Evolutionary conservation across 345 rosid species (phyloP).

Genomic region (Erysimum cheiranthoides): DNA sequence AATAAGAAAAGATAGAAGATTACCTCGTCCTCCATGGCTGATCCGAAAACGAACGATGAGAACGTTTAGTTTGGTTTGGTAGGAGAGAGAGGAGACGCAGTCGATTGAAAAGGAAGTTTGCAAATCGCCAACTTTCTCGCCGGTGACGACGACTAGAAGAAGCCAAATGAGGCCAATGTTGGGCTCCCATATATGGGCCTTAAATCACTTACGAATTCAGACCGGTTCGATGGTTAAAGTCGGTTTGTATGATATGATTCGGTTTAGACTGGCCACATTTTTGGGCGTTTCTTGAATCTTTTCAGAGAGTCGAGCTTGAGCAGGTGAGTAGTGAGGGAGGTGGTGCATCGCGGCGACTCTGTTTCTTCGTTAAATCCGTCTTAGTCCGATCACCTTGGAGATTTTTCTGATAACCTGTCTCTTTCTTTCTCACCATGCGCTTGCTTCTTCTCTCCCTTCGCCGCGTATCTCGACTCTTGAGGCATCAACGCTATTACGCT

Average conservation of each 20-base stretch:
- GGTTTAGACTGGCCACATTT: conserved; percentile 13
- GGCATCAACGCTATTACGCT: conserved; percentile 25
- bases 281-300: conserved; percentile 1
- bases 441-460: conserved; percentile 31
- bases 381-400: not conserved
- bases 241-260: not conserved
- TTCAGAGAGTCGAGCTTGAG: conserved; percentile 17
- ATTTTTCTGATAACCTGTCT: not conserved
- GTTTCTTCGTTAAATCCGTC: conserved; percentile 8
- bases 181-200: conserved; percentile 41
- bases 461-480: conserved; percentile 29
- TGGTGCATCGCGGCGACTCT: conserved; percentile 16
- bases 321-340: conserved; percentile 12
- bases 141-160: conserved; percentile 35
- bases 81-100: conserved; percentile 22
- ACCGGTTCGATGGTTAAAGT: not conserved
- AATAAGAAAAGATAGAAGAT: not conserved
- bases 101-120: conserved; percentile 25
- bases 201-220: not conserved
- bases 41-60: conserved; percentile 30
- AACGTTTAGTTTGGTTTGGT: not conserved
- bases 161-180: conserved; percentile 21
- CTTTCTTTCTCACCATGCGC: conserved; percentile 32
- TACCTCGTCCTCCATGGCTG: conserved; percentile 47
- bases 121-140: conserved; percentile 17